Percentiles rank a stretch among this genome's conserved stretches.
Evolutionary conservation across 192 early-diverging fungal species (phyloP).

Genomic region (Pilaira anomala): DNA sequence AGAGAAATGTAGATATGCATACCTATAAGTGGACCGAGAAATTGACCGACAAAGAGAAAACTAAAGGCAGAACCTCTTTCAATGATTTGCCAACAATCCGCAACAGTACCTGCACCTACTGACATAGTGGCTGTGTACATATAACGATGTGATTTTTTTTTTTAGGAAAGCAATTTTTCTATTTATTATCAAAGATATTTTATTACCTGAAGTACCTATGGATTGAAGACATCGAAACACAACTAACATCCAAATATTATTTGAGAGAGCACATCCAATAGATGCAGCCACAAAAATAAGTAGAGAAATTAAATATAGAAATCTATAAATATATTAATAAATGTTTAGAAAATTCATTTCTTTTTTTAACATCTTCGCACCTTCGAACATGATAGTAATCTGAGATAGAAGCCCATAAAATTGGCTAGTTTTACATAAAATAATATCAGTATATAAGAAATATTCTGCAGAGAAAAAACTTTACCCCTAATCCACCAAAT

Average conservation of each 20-base stretch:
- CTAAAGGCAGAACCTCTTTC: slow-evolving; percentile 26
- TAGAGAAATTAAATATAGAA: slow-evolving; percentile 38
- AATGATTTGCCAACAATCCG: slow-evolving; percentile 27
- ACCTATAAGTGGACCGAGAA: slow-evolving; percentile 26
- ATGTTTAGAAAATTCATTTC: not conserved
- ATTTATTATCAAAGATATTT: not conserved
- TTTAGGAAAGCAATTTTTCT: too few species aligned
- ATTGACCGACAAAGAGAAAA: slow-evolving; percentile 29
- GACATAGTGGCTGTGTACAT: slow-evolving; percentile 22
- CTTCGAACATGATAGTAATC: slow-evolving; percentile 42
- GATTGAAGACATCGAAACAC: slow-evolving; percentile 43
- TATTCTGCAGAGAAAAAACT: not conserved
- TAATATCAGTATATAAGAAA: not conserved
- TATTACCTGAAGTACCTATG: slow-evolving; percentile 39
- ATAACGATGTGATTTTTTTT: too few species aligned
- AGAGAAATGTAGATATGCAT: too few species aligned
- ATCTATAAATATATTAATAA: too few species aligned
- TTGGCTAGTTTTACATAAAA: slow-evolving; percentile 18
- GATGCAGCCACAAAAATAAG: slow-evolving; percentile 43
- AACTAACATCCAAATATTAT: slow-evolving; percentile 35
- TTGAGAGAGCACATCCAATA: slow-evolving; percentile 39
- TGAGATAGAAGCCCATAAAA: slow-evolving; percentile 42
- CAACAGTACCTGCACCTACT: slow-evolving; percentile 29
- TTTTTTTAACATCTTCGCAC: too few species aligned
- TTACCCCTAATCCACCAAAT: slow-evolving; percentile 45